Conservation (phyloP, 2,329 filamentous ascomycete genomes). For the Botrytis pseudocinerea region DNA sequence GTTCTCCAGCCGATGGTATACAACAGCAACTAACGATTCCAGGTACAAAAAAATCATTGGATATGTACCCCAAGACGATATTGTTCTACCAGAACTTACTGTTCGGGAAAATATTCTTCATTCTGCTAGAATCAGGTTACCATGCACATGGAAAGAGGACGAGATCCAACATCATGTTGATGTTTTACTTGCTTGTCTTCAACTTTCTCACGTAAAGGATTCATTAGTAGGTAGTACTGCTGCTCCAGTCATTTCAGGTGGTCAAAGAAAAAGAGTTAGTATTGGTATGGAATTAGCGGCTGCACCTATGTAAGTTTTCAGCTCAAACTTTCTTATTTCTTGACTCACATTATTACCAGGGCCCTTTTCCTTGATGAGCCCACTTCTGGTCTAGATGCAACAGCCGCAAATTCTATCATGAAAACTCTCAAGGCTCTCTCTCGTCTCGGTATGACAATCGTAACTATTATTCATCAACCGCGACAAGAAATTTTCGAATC, state of each 20-base stretch:
- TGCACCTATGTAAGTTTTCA: conserved; percentile 47
- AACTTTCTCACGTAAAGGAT: conserved; percentile 44
- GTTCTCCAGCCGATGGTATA: neutral
- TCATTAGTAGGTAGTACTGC: conserved; percentile 57
- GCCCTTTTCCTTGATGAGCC: conserved; percentile 64
- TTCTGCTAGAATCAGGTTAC: conserved; percentile 56
- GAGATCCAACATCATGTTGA: conserved; percentile 57
- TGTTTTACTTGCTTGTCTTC: conserved; percentile 55
- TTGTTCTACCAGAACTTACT: conserved; percentile 59
- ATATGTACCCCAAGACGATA: conserved; percentile 63
- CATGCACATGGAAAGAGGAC: conserved; percentile 50
- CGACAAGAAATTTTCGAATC: conserved; percentile 54
- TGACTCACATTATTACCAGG: conserved; percentile 13
- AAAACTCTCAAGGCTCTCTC: conserved; percentile 62
- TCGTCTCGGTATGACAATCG: conserved; percentile 52
- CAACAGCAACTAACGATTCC: conserved; percentile 22
- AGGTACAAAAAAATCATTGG: conserved; percentile 61
- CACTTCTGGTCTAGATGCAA: conserved; percentile 61
- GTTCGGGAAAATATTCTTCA: conserved; percentile 63
- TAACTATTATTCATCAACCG: conserved; percentile 58
- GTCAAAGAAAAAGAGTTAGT: conserved; percentile 61
- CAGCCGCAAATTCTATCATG: conserved; percentile 64
- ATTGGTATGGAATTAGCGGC: conserved; percentile 62
- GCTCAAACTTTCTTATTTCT: neutral
- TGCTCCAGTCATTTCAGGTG: conserved; percentile 61